These are phyloP conservation scores for Closterium sp. DNA, from an alignment of 139 green algal species.

Conservation along the genomic window DNA sequence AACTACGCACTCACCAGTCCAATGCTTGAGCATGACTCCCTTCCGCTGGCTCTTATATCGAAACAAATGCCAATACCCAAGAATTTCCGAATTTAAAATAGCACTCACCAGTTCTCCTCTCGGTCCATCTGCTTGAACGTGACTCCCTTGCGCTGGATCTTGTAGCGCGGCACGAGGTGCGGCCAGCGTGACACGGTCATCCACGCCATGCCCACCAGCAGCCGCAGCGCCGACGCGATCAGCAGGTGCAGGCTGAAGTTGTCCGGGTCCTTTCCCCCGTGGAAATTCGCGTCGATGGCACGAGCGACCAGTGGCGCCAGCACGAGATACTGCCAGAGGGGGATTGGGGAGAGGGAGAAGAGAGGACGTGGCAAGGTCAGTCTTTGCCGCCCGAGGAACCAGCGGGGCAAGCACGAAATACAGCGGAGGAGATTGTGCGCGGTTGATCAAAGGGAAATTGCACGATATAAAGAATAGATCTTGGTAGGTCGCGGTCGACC, in stretches of 20 bases:
- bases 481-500: no score
- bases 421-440: no score
- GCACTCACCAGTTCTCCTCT: conserved; percentile 51
- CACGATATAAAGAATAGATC: no score
- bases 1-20: no score
- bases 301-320: conserved; percentile 46
- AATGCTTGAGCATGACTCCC: no score
- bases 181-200: conserved; percentile 41
- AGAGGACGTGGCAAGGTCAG: no score
- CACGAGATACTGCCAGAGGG: conserved; percentile 41
- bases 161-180: conserved; percentile 23
- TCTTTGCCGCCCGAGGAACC: no score
- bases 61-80: background rate
- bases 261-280: conserved; percentile 43
- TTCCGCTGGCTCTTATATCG: no score
- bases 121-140: conserved; percentile 55
- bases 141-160: conserved; percentile 50
- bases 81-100: no score
- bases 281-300: conserved; percentile 25
- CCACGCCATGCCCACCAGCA: conserved; percentile 49
- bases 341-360: background rate
- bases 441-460: no score
- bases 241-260: conserved; percentile 48
- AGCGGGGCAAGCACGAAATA: no score
- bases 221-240: conserved; percentile 37